phyloP scores from a whole-genome alignment of 139 green algal species.

The Chlorella sorokiniana region DNA sequence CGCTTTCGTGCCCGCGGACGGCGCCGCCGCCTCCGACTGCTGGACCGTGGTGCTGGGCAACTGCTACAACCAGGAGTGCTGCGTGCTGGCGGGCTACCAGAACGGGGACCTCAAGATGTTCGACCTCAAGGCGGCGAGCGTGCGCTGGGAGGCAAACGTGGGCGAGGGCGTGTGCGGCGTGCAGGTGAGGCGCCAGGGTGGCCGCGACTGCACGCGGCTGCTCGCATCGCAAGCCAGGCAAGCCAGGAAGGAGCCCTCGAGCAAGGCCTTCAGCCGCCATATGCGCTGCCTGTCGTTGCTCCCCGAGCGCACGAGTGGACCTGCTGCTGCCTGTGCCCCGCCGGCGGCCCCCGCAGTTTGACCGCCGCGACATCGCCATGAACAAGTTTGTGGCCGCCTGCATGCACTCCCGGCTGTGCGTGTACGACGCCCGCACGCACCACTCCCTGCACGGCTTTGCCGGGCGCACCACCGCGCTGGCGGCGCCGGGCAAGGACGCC shows the following conservation, averaged over 20 bases:
- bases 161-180: slow-evolving; percentile 87
- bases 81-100: slow-evolving; percentile 86
- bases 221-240: background rate
- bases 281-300: too few relatives aligned
- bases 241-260: too few relatives aligned
- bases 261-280: too few relatives aligned
- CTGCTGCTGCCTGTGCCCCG: background rate
- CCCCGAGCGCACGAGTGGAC: too few relatives aligned
- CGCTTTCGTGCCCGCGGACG: slow-evolving; percentile 74
- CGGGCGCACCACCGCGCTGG: slow-evolving; percentile 50
- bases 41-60: slow-evolving; percentile 90
- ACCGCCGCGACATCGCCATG: slow-evolving; percentile 92
- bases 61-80: slow-evolving; percentile 82
- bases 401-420: slow-evolving; percentile 83
- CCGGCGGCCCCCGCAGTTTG: slow-evolving; percentile 77
- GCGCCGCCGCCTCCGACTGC: slow-evolving; percentile 62
- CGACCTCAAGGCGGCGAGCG: slow-evolving; percentile 71
- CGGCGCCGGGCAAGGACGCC: background rate
- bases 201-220: background rate
- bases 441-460: slow-evolving; percentile 78
- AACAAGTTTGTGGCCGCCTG: slow-evolving; percentile 91
- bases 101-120: slow-evolving; percentile 92
- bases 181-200: slow-evolving; percentile 6
- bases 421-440: slow-evolving; percentile 85
- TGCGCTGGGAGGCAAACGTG: slow-evolving; percentile 83